These are phyloP conservation scores for Zymoseptoria ardabiliae DNA, from an alignment of 2,329 filamentous ascomycete genomes.

Conservation along the genomic window DNA sequence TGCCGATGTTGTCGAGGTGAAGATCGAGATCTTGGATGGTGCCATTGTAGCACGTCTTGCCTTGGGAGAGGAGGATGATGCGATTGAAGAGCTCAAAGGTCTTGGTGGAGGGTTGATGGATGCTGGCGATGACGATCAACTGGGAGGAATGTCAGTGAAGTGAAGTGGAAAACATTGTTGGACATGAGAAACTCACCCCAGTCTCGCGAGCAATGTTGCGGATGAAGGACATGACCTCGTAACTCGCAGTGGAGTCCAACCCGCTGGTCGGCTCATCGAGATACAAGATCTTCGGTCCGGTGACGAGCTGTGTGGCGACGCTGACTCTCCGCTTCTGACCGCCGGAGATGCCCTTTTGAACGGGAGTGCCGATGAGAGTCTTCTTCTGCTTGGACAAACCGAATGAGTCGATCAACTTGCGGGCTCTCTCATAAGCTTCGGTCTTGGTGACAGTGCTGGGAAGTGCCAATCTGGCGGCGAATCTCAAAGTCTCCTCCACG, in stretches of 20 bases:
- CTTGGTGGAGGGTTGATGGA: constrained; percentile 72
- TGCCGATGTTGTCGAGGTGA: constrained; percentile 56
- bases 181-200: constrained; percentile 43
- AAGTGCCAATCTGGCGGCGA: constrained; percentile 60
- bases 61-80: constrained; percentile 61
- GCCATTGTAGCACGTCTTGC: constrained; percentile 65
- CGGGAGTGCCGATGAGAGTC: constrained; percentile 68
- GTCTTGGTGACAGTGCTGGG: constrained; percentile 42
- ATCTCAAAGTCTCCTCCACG: constrained; percentile 66
- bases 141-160: constrained; percentile 24
- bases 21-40: constrained; percentile 43
- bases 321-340: constrained; percentile 74
- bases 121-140: constrained; percentile 69
- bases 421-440: constrained; percentile 53
- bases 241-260: constrained; percentile 66
- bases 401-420: constrained; percentile 59
- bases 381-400: constrained; percentile 60
- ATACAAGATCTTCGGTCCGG: constrained; percentile 68
- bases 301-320: constrained; percentile 71
- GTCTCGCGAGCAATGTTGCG: constrained; percentile 54
- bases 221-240: constrained; percentile 66
- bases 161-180: background rate
- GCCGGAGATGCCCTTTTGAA: constrained; percentile 71
- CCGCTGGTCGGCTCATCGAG: constrained; percentile 77
- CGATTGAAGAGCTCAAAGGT: constrained; percentile 74